Conservation (phyloP, 2,329 filamentous ascomycete genomes). For the Hymenoscyphus salicellus region DNA sequence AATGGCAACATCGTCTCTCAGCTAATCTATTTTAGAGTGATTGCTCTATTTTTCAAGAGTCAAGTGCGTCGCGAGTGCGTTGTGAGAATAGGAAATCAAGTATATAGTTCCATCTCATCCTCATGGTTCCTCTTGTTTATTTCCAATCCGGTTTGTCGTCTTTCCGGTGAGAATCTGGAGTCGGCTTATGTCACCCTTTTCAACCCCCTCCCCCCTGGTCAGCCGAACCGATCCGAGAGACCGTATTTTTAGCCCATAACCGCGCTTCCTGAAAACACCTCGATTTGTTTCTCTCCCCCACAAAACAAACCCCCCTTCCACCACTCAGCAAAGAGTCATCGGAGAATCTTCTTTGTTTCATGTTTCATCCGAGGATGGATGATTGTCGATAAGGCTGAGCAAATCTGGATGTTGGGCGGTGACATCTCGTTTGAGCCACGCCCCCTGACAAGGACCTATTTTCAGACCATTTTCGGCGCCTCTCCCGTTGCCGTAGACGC, state of each 20-base stretch:
- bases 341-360: slow-evolving; percentile 8
- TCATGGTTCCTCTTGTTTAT: not conserved
- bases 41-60: not conserved
- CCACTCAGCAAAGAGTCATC: slow-evolving; percentile 4
- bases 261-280: not conserved
- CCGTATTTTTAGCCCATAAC: slow-evolving; percentile 2
- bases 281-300: not conserved
- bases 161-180: not conserved
- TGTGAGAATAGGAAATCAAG: not conserved
- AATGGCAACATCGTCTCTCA: not conserved
- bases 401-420: not conserved
- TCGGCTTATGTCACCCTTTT: no score
- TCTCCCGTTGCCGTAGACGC: slow-evolving; percentile 8
- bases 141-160: slow-evolving; percentile 1
- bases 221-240: not conserved
- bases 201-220: not conserved
- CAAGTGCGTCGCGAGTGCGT: not conserved
- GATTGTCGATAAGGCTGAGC: slow-evolving; percentile 11
- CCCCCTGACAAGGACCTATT: slow-evolving; percentile 5
- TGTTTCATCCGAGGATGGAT: slow-evolving; percentile 9
- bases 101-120: not conserved
- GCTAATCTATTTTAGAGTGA: not conserved
- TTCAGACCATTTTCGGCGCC: not conserved
- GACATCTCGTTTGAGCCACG: not conserved
- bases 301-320: not conserved